A percentile compares a stretch with the other conserved stretches of the same genome.
Evolutionary conservation across 139 green algal species (phyloP).

Genomic region (Chlorella sp.): DNA sequence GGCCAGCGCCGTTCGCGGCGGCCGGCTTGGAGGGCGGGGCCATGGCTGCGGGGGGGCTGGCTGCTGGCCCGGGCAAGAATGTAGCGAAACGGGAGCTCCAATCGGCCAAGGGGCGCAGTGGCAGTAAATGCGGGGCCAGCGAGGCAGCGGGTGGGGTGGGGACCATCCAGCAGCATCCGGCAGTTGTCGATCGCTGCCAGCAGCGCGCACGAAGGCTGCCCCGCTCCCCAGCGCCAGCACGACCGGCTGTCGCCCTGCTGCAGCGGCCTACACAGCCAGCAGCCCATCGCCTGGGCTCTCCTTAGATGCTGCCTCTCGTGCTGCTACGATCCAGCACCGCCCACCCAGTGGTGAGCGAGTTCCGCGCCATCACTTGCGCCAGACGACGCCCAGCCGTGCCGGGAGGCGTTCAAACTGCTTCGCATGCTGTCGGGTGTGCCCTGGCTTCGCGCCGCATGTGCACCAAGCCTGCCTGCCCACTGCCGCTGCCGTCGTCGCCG

Average conservation of each 20-base stretch:
- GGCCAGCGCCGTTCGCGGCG: not conserved
- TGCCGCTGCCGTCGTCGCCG: not conserved
- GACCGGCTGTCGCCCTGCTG: not conserved
- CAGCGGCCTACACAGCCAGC: not conserved
- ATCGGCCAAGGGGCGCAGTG: too few species aligned
- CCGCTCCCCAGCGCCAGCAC: too few species aligned
- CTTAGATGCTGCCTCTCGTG: constrained; percentile 85
- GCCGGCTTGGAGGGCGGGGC: not conserved
- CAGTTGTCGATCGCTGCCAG: not conserved
- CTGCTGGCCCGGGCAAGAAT: too few species aligned
- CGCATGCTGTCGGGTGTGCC: not conserved
- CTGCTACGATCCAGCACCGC: constrained; percentile 87
- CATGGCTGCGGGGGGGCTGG: not conserved
- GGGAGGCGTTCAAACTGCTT: not conserved
- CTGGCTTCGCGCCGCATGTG: not conserved
- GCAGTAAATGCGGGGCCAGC: too few species aligned
- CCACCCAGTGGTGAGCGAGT: constrained; percentile 82
- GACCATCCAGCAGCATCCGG: too few species aligned
- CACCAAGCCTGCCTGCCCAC: not conserved
- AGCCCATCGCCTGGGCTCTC: too few species aligned
- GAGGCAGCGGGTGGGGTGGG: too few species aligned
- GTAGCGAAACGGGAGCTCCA: not conserved
- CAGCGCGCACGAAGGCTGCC: not conserved
- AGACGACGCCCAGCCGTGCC: not conserved
- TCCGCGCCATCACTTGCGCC: not conserved